Evolutionary conservation across 805 yeast genomes (phyloP).

Genomic region (Teunomyces panamensis): DNA sequence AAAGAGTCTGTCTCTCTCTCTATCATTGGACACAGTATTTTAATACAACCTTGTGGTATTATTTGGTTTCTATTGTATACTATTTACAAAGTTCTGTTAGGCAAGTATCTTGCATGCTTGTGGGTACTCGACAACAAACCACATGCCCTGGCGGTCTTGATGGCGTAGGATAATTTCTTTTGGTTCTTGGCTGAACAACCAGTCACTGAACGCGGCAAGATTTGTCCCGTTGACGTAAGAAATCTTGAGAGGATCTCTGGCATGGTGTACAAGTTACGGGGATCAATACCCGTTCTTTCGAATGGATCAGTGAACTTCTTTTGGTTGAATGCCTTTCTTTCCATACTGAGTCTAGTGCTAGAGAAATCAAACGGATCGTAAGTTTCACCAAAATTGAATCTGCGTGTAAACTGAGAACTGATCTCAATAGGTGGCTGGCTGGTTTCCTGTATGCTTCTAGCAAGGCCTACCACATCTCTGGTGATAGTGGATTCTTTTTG

Average conservation of each 20-base stretch:
- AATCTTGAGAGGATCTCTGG: conserved; percentile 68
- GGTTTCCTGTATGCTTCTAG: conserved; percentile 28
- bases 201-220: conserved; percentile 67
- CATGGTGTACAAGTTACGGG: conserved; percentile 66
- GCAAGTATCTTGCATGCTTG: conserved; percentile 49
- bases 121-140: conserved; percentile 80
- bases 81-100: conserved; percentile 33
- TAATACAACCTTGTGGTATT: not conserved
- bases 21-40: not conserved
- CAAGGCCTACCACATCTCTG: conserved; percentile 32
- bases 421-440: conserved; percentile 35
- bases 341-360: conserved; percentile 44
- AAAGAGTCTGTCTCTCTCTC: too few species aligned
- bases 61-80: not conserved
- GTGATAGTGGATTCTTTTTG: conserved; percentile 17
- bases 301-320: conserved; percentile 32
- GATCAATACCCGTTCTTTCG: conserved; percentile 55
- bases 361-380: conserved; percentile 43
- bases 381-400: conserved; percentile 48
- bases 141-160: conserved; percentile 74
- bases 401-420: conserved; percentile 25
- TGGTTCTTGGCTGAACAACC: conserved; percentile 69
- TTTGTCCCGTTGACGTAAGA: conserved; percentile 70
- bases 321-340: conserved; percentile 31
- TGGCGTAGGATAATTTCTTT: conserved; percentile 67